phyloP scores from a whole-genome alignment of 1,284 basidiomycete species.

The Sporisorium reilianum region DNA sequence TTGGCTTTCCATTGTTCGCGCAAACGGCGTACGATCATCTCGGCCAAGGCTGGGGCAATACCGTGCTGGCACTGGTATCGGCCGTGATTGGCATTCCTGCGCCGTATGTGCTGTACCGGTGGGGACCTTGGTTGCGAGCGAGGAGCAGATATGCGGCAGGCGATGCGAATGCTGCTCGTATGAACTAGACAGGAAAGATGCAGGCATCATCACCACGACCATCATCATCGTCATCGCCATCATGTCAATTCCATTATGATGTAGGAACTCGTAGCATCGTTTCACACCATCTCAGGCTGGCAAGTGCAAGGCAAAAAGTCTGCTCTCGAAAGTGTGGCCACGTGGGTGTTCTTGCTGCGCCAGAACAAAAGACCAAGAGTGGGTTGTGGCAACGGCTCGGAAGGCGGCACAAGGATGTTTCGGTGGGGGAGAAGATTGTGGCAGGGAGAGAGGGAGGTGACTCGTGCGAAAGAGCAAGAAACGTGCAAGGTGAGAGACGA shows the following conservation, averaged over 20 bases:
- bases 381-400: no score
- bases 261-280: not conserved
- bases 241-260: no score
- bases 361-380: no score
- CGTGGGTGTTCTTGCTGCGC: no score
- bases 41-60: slow-evolving; percentile 67
- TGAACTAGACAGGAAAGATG: slow-evolving; percentile 7
- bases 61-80: slow-evolving; percentile 61
- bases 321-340: no score
- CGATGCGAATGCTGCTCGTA: slow-evolving; percentile 20
- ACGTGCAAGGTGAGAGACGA: no score
- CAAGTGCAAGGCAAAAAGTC: no score
- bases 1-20: slow-evolving; percentile 64
- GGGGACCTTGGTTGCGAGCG: slow-evolving; percentile 51
- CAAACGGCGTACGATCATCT: slow-evolving; percentile 59
- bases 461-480: no score
- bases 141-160: slow-evolving; percentile 56
- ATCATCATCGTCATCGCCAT: not conserved
- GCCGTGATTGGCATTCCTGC: slow-evolving; percentile 66
- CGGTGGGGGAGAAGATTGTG: no score
- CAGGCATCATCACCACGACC: not conserved
- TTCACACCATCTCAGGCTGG: no score
- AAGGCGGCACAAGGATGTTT: no score
- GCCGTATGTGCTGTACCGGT: slow-evolving; percentile 55
- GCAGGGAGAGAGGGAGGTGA: no score